These are phyloP conservation scores for Picea glauca DNA, from an alignment of 75 land plant genomes.

Conservation along the genomic window DNA sequence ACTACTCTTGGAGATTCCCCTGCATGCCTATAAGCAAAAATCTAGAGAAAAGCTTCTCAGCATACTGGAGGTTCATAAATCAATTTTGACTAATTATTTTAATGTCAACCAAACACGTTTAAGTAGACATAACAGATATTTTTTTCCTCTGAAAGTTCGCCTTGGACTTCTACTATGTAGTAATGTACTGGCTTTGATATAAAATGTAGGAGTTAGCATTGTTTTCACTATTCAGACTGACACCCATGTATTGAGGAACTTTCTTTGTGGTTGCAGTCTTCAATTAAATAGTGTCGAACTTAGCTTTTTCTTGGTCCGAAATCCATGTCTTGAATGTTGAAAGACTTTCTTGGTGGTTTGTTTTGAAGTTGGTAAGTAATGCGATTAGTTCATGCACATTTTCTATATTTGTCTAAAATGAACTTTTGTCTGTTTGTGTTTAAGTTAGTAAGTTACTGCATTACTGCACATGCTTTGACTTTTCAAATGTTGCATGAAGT, in stretches of 20 bases:
- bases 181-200: background rate
- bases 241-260: background rate
- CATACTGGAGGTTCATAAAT: background rate
- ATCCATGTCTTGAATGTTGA: no score
- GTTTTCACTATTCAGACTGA: background rate
- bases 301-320: no score
- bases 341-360: no score
- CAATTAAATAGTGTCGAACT: no score
- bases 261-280: no score
- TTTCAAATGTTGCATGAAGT: background rate
- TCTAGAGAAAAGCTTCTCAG: background rate
- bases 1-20: background rate
- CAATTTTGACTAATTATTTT: no score
- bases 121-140: background rate
- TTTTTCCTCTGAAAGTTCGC: background rate
- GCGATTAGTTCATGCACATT: no score
- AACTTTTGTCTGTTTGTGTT: background rate
- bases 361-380: no score
- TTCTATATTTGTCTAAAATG: no score
- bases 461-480: background rate
- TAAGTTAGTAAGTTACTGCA: background rate
- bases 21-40: background rate
- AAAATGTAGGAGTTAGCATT: background rate
- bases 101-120: background rate
- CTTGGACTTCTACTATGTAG: background rate